These are phyloP conservation scores for Calonectria pteridis DNA, from an alignment of 2,329 filamentous ascomycete genomes.

Conservation along the genomic window DNA sequence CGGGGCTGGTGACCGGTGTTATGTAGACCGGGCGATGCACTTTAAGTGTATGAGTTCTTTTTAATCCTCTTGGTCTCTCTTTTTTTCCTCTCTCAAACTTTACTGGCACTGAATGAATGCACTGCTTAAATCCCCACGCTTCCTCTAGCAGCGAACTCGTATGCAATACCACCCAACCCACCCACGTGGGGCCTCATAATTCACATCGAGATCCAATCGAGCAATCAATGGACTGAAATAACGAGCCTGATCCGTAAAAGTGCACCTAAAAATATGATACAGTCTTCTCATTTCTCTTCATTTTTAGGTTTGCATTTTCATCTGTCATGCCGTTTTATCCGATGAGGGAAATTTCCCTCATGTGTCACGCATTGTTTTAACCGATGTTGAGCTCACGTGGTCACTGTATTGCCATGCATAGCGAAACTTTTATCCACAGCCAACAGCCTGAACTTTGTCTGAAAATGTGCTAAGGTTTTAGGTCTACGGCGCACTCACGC, in stretches of 20 bases:
- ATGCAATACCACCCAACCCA: not conserved
- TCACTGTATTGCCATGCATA: not conserved
- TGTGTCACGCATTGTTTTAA: too few relatives aligned
- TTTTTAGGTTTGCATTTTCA: not conserved
- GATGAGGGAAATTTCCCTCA: not conserved
- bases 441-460: not conserved
- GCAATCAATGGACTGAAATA: not conserved
- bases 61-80: not conserved
- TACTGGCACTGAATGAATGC: not conserved
- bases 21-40: not conserved
- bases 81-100: not conserved
- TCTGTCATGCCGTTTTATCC: not conserved
- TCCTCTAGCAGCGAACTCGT: not conserved
- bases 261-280: not conserved
- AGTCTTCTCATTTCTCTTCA: not conserved
- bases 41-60: not conserved
- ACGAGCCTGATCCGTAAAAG: not conserved
- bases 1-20: not conserved
- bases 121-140: not conserved
- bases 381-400: not conserved
- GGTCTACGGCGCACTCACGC: not conserved
- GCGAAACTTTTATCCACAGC: not conserved
- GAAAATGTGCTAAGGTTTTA: not conserved
- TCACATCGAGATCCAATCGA: not conserved
- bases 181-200: not conserved